Evolutionary conservation across 148 eudicot genomes (phyloP).

Genomic region (Cornus kousa): DNA sequence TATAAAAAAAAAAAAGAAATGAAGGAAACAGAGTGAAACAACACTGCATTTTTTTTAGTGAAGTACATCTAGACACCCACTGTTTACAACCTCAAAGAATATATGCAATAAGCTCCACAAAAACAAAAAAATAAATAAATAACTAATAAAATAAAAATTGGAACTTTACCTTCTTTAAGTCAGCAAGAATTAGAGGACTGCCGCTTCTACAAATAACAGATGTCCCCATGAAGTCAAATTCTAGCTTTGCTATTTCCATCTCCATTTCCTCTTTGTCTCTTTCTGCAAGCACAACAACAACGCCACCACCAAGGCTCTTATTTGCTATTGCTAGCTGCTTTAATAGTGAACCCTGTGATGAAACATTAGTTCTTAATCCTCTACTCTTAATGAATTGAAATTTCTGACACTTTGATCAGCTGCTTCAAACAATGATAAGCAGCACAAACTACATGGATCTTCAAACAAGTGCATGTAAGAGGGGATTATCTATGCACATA

Average conservation of each 20-base stretch:
- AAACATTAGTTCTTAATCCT: constrained; percentile 16
- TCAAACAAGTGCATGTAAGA: neutral
- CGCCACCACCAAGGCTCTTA: constrained; percentile 92
- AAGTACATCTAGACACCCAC: neutral
- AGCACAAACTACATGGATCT: neutral
- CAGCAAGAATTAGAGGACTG: constrained; percentile 96
- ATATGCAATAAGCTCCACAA: neutral
- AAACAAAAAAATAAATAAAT: neutral
- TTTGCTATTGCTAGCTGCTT: constrained; percentile 95
- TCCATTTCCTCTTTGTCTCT: constrained; percentile 97
- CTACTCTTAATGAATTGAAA: neutral
- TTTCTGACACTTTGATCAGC: neutral
- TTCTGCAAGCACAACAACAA: constrained; percentile 92
- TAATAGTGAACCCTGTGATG: constrained; percentile 79
- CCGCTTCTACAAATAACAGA: constrained; percentile 95
- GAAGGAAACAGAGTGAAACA: neutral
- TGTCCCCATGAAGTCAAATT: constrained; percentile 93
- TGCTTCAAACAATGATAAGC: neutral
- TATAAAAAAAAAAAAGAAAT: neutral
- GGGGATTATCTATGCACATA: neutral
- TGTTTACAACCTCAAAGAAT: too few relatives aligned
- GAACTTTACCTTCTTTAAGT: constrained; percentile 67
- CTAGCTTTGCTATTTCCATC: constrained; percentile 85
- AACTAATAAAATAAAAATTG: neutral
- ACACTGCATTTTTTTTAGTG: neutral